Percentiles rank a stretch among this genome's conserved stretches.
These are phyloP conservation scores for Arachnopeziza araneosa DNA, from an alignment of 2,329 filamentous ascomycete genomes.

Conservation along the genomic window DNA sequence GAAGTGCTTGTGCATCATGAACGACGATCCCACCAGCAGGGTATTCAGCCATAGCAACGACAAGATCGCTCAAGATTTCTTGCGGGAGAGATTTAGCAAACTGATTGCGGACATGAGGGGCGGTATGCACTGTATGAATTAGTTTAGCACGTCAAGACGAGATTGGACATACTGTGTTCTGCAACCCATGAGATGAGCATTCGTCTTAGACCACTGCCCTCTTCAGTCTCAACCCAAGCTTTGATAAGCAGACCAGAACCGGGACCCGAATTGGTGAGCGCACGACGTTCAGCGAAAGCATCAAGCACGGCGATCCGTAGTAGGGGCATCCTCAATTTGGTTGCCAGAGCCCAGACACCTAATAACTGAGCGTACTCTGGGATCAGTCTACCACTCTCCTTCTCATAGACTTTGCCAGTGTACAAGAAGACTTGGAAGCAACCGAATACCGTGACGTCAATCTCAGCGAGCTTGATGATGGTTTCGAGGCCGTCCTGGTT, in stretches of 20 bases:
- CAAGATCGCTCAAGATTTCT: slow-evolving; percentile 56
- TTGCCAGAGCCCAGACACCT: slow-evolving; percentile 27
- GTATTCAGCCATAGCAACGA: slow-evolving; percentile 55
- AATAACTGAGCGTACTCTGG: slow-evolving; percentile 25
- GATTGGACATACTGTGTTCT: slow-evolving; percentile 43
- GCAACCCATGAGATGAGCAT: slow-evolving; percentile 57
- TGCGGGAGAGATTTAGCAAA: slow-evolving; percentile 57
- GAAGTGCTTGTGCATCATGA: slow-evolving; percentile 2
- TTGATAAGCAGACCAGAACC: slow-evolving; percentile 53
- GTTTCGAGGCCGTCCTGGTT: slow-evolving; percentile 17
- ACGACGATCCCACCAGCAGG: slow-evolving; percentile 26
- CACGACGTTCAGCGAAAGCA: slow-evolving; percentile 51
- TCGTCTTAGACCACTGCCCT: slow-evolving; percentile 52
- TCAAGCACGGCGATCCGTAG: slow-evolving; percentile 37
- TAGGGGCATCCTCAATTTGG: slow-evolving; percentile 23
- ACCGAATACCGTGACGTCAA: slow-evolving; percentile 22
- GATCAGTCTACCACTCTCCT: slow-evolving; percentile 14
- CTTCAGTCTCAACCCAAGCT: slow-evolving; percentile 57
- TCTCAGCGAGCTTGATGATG: slow-evolving; percentile 24
- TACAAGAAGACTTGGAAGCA: slow-evolving; percentile 29
- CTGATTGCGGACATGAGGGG: slow-evolving; percentile 45
- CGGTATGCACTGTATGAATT: slow-evolving; percentile 26
- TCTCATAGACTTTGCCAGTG: slow-evolving; percentile 26
- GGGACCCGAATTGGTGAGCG: slow-evolving; percentile 49
- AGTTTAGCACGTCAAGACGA: not conserved